phyloP scores from a whole-genome alignment of 208 protist genomes.

The Acanthamoeba sp. region DNA sequence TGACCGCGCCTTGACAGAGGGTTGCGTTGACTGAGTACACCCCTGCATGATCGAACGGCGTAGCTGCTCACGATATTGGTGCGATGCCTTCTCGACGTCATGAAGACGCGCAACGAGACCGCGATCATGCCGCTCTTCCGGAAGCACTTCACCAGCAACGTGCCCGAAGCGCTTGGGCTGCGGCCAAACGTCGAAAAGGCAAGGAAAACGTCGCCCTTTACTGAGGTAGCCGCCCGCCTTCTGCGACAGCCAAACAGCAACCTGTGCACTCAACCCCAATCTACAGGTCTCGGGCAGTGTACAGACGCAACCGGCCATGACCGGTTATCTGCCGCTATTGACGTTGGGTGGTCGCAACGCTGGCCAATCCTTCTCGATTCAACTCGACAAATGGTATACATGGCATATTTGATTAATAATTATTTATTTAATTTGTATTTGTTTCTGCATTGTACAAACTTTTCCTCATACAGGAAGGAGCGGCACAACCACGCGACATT shows the following conservation, averaged over 20 bases:
- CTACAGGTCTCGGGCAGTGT: too few relatives aligned
- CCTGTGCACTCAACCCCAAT: too few relatives aligned
- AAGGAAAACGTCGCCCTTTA: too few relatives aligned
- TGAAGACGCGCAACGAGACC: not conserved
- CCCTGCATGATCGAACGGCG: too few relatives aligned
- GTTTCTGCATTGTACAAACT: too few relatives aligned
- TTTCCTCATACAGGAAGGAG: not conserved
- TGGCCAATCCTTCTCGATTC: not conserved
- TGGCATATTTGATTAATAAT: too few relatives aligned
- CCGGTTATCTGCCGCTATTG: not conserved
- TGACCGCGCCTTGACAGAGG: not conserved
- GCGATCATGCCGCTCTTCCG: not conserved
- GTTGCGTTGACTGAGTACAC: too few relatives aligned
- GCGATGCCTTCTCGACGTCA: not conserved
- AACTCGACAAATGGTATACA: not conserved
- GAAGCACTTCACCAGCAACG: slow-evolving; percentile 32
- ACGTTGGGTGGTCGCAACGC: not conserved
- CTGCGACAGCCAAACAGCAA: too few relatives aligned
- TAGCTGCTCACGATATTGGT: not conserved
- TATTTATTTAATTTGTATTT: too few relatives aligned
- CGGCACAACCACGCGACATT: not conserved
- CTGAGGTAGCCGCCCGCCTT: too few relatives aligned
- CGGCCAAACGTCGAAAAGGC: not conserved
- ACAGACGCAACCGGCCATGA: not conserved
- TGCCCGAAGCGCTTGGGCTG: not conserved